A percentile compares a stretch with the other conserved stretches of the same genome.
Evolutionary conservation across 352 stramenopile genomes (phyloP).

Genomic region (Pythium sukuiense): DNA sequence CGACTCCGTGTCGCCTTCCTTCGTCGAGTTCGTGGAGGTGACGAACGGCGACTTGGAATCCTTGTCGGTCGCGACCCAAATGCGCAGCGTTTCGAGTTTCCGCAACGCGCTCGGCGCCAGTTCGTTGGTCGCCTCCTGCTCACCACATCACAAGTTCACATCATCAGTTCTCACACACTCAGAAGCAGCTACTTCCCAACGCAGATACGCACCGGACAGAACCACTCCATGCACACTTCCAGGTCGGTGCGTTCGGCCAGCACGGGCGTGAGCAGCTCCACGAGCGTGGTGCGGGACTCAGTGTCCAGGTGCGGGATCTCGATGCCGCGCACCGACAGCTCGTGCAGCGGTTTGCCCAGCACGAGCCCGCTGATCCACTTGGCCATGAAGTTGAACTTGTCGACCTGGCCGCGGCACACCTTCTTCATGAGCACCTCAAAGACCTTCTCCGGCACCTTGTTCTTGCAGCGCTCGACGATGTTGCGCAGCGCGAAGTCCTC

Average conservation of each 20-base stretch:
- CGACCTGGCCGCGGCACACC: constrained; percentile 79
- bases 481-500: constrained; percentile 83
- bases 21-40: constrained; percentile 36
- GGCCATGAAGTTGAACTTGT: constrained; percentile 89
- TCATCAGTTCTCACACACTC: not conserved
- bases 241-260: constrained; percentile 80
- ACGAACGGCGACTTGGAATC: constrained; percentile 83
- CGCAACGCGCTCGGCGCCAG: constrained; percentile 52
- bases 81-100: constrained; percentile 77
- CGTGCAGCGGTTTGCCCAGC: constrained; percentile 58
- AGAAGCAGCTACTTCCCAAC: not conserved
- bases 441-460: constrained; percentile 79
- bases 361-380: constrained; percentile 86
- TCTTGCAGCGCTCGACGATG: constrained; percentile 71
- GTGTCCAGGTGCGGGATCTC: constrained; percentile 79
- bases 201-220: constrained; percentile 48
- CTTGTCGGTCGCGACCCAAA: constrained; percentile 87
- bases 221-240: constrained; percentile 89
- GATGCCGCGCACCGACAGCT: constrained; percentile 79
- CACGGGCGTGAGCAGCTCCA: constrained; percentile 78
- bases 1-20: constrained; percentile 69
- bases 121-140: constrained; percentile 67
- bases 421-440: constrained; percentile 84
- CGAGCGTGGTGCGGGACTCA: constrained; percentile 69
- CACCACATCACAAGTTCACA: not conserved